A percentile compares a stretch with the other conserved stretches of the same genome.
phyloP scores from a whole-genome alignment of 495 filamentous ascomycete species.

The Hypoxylon crocopeplum region DNA sequence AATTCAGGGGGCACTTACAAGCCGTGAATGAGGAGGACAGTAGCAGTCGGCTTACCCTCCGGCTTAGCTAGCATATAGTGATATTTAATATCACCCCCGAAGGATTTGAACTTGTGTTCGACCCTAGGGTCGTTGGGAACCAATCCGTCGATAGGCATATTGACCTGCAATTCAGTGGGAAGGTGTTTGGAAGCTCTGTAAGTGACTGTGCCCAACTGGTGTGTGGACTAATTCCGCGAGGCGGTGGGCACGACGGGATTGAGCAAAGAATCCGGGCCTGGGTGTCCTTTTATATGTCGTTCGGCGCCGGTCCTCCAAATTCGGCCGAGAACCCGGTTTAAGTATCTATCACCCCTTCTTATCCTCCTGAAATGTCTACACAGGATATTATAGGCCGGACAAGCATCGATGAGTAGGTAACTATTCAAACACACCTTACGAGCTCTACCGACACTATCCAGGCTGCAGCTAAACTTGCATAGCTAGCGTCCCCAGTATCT shows the following conservation, averaged over 20 bases:
- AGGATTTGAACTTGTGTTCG: slow-evolving; percentile 61
- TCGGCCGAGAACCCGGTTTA: slow-evolving; percentile 3
- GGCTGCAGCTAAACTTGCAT: no score
- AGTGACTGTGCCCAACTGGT: background rate
- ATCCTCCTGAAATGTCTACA: no score
- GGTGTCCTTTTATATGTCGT: slow-evolving; percentile 14
- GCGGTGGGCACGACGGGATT: no score
- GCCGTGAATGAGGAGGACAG: slow-evolving; percentile 67
- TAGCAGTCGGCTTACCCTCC: slow-evolving; percentile 58
- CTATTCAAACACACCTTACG: no score
- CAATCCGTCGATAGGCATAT: slow-evolving; percentile 66
- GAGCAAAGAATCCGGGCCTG: background rate
- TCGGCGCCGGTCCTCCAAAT: slow-evolving; percentile 1
- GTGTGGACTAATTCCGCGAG: no score
- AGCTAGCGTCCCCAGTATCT: no score
- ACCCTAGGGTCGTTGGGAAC: slow-evolving; percentile 69
- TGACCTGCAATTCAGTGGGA: background rate
- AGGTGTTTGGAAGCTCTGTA: background rate
- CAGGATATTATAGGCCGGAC: no score
- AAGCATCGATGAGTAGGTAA: no score
- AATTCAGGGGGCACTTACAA: slow-evolving; percentile 52
- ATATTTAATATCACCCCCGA: slow-evolving; percentile 72
- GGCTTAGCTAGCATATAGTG: slow-evolving; percentile 73
- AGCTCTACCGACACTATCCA: no score
- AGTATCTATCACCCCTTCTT: no score